Evolutionary conservation across 768 basidiomycete species (phyloP), one percentile per base, ranked within the genome.

Genomic region (Russula griseocarnosa): DNA sequence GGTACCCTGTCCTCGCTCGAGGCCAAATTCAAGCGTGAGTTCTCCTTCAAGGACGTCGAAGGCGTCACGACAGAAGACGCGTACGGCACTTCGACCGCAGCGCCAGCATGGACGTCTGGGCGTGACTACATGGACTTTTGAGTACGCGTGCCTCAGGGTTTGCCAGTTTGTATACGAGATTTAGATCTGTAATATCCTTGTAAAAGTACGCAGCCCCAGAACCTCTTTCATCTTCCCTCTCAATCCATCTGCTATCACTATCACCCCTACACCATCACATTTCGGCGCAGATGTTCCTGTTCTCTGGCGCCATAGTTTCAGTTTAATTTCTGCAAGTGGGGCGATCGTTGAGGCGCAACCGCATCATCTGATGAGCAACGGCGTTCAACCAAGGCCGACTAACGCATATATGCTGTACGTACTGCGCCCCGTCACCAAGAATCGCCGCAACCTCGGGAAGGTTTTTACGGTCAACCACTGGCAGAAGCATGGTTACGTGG

Each of bases 1-100:
- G 83, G 70, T 32, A 72, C 69, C 26, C 51, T 91, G 66, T 79
- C 82, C 11, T 78, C 82, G 5, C 80, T 92, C 7, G 88, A 90
- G 73, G 78, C 79, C 53, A 89, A 90, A 71, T 92, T 92, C 76
- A 88, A 86, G 74, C 82, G 88, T 55, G 90, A 92, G 76, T 92
- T 92, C 73, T 84, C 86, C 46, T 87, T 86, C 74, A 88, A 87
- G 71, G 88, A 89, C 63, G 83, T 82, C 6, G 86, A 88, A 63
- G 82, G 70, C 14, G 70, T 71, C 47, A 69, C 71, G 11, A 68
- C 66, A 36, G 70, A 75, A 55, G 73, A 74, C 18, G 72, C 73
- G 22, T 75, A 74, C 54, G 73, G 72, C 24, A 69, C 69, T 20
- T 62, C 62, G 14, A 70, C 51, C 5, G 38, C 66, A 1, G 68